Evolutionary conservation across 768 basidiomycete species (phyloP).

Genomic region (Termitomyces sp.): DNA sequence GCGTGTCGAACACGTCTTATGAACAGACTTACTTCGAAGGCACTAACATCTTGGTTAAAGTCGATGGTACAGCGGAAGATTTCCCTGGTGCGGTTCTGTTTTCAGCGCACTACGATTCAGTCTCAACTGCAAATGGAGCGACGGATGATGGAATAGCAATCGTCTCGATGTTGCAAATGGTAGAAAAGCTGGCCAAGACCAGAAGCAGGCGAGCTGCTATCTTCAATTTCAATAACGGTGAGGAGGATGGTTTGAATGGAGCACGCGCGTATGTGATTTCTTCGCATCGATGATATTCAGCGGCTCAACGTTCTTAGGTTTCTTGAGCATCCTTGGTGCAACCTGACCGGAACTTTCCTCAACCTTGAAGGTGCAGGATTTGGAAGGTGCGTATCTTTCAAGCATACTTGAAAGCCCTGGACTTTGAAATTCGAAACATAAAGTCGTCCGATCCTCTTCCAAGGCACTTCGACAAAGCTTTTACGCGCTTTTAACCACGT

Average conservation of each 20-base stretch:
- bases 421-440: not conserved
- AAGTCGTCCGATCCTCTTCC: slow-evolving; percentile 75
- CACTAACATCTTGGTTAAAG: slow-evolving; percentile 60
- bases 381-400: slow-evolving; percentile 49
- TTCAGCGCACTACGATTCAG: slow-evolving; percentile 81
- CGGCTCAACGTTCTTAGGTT: slow-evolving; percentile 37
- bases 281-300: not conserved
- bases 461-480: slow-evolving; percentile 54
- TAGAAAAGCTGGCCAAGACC: slow-evolving; percentile 37
- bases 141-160: slow-evolving; percentile 50
- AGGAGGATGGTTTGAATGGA: slow-evolving; percentile 73
- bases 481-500: slow-evolving; percentile 50
- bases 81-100: slow-evolving; percentile 51
- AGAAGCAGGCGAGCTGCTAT: slow-evolving; percentile 46
- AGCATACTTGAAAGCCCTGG: not conserved
- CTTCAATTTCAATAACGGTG: slow-evolving; percentile 85
- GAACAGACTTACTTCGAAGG: slow-evolving; percentile 57
- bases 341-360: slow-evolving; percentile 58
- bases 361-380: slow-evolving; percentile 81
- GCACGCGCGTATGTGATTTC: slow-evolving; percentile 46
- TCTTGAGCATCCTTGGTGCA: slow-evolving; percentile 70
- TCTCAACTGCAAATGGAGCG: slow-evolving; percentile 67
- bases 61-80: slow-evolving; percentile 43
- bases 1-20: slow-evolving; percentile 16
- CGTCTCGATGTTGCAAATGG: slow-evolving; percentile 27